Conservation (phyloP, 352 stramenopile species). For the Phytopythium chamaehyphon region DNA sequence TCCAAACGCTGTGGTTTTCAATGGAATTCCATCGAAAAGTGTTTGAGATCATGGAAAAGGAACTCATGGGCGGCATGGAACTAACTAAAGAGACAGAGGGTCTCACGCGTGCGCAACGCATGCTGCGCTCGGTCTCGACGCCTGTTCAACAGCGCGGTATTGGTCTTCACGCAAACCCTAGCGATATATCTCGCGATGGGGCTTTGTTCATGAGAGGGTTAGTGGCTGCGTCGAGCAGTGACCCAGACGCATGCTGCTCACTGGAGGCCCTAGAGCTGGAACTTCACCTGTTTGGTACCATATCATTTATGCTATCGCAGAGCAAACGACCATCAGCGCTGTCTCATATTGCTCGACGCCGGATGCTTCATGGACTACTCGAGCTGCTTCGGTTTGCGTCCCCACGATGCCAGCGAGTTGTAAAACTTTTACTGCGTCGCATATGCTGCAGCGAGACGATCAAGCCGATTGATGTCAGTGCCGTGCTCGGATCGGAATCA, state of each 20-base stretch:
- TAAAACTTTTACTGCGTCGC: slow-evolving; percentile 70
- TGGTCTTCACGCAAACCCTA: slow-evolving; percentile 39
- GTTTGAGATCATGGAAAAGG: slow-evolving; percentile 82
- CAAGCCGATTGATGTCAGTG: slow-evolving; percentile 55
- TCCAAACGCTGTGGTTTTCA: slow-evolving; percentile 86
- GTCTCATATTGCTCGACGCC: slow-evolving; percentile 50
- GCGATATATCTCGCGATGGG: slow-evolving; percentile 33
- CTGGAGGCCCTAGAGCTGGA: slow-evolving; percentile 81
- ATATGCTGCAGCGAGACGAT: slow-evolving; percentile 74
- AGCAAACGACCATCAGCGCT: slow-evolving; percentile 58
- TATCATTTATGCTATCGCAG: slow-evolving; percentile 81
- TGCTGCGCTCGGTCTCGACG: slow-evolving; percentile 80
- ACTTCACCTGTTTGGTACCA: slow-evolving; percentile 56
- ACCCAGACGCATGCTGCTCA: slow-evolving; percentile 30
- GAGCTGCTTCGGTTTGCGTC: slow-evolving; percentile 75
- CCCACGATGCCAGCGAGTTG: slow-evolving; percentile 73
- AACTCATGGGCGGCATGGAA: slow-evolving; percentile 62
- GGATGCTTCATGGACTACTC: slow-evolving; percentile 68
- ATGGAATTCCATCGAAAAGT: slow-evolving; percentile 85
- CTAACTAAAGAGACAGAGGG: slow-evolving; percentile 72
- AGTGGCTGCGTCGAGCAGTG: slow-evolving; percentile 27
- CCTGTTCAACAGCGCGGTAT: slow-evolving; percentile 57
- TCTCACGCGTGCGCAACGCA: slow-evolving; percentile 71
- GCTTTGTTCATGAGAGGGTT: slow-evolving; percentile 29
- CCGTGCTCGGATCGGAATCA: slow-evolving; percentile 74